These are phyloP conservation scores for Irineochytrium annulatum DNA, from an alignment of 192 early-diverging fungal genomes.

Conservation along the genomic window DNA sequence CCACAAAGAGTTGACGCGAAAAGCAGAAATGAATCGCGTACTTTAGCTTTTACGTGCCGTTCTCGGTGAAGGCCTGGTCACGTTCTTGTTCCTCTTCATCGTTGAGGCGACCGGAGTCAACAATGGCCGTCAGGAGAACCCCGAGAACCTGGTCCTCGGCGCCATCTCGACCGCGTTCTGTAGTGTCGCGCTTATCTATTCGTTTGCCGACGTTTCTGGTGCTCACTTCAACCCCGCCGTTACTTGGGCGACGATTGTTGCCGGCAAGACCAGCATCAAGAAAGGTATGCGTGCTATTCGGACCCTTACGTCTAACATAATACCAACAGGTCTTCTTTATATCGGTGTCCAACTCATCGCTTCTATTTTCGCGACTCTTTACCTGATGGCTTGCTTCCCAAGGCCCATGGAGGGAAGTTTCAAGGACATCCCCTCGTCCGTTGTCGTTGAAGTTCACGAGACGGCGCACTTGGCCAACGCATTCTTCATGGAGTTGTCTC, in stretches of 20 bases:
- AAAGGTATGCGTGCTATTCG: conserved; percentile 37
- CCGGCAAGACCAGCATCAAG: conserved; percentile 50
- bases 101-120: conserved; percentile 51
- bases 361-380: conserved; percentile 42
- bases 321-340: conserved; percentile 43
- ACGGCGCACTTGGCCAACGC: conserved; percentile 39
- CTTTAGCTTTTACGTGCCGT: conserved; percentile 51
- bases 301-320: conserved; percentile 3
- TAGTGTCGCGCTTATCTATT: conserved; percentile 54
- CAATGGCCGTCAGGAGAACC: conserved; percentile 45
- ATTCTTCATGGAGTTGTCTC: conserved; percentile 54
- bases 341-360: conserved; percentile 53
- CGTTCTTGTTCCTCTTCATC: conserved; percentile 59
- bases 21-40: neutral
- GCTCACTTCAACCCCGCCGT: conserved; percentile 67
- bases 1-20: neutral
- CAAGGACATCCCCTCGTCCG: conserved; percentile 30
- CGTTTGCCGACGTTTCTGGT: conserved; percentile 63
- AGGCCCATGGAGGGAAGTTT: conserved; percentile 25
- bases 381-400: conserved; percentile 52
- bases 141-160: conserved; percentile 47
- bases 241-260: conserved; percentile 55
- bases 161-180: conserved; percentile 49
- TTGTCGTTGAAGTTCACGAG: conserved; percentile 41
- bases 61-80: conserved; percentile 54